Conservation (phyloP, 176 grass and related monocot genomes). For the Leersia perrieri region DNA sequence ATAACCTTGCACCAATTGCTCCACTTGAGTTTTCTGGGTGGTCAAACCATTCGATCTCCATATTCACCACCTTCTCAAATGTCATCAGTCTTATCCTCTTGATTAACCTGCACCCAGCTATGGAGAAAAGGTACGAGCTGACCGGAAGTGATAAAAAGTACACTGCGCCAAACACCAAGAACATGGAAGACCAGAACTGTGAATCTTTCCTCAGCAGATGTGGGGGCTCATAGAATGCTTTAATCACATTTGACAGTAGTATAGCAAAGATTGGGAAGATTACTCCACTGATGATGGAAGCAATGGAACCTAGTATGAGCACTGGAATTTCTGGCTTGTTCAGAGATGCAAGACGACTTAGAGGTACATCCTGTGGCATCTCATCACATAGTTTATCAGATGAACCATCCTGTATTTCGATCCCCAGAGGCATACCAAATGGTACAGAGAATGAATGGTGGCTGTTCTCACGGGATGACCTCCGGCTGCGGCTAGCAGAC, state of each 20-base stretch:
- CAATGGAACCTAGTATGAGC: constrained; percentile 74
- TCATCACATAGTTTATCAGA: constrained; percentile 31
- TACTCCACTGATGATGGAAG: constrained; percentile 61
- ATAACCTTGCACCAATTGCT: constrained; percentile 78
- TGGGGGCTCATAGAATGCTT: constrained; percentile 72
- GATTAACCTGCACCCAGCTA: constrained; percentile 80
- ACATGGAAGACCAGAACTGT: constrained; percentile 89
- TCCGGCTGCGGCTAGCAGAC: constrained; percentile 51
- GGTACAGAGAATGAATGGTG: constrained; percentile 72
- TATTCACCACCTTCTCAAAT: constrained; percentile 89
- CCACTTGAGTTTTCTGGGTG: constrained; percentile 81
- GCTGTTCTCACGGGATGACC: constrained; percentile 61
- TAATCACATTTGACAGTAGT: constrained; percentile 79
- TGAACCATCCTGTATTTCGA: constrained; percentile 57
- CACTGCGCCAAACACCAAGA: constrained; percentile 73
- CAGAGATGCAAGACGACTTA: constrained; percentile 74
- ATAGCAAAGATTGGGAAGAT: constrained; percentile 81
- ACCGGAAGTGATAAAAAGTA: constrained; percentile 70
- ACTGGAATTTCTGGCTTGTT: constrained; percentile 82
- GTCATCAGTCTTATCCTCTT: constrained; percentile 89
- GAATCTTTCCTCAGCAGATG: constrained; percentile 70
- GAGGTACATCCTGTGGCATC: constrained; percentile 59
- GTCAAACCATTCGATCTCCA: constrained; percentile 94
- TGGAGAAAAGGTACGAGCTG: constrained; percentile 78
- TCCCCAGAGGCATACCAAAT: constrained; percentile 56